phyloP scores from a whole-genome alignment of 192 early-diverging fungal genomes.

The Entomortierella parvispora region DNA sequence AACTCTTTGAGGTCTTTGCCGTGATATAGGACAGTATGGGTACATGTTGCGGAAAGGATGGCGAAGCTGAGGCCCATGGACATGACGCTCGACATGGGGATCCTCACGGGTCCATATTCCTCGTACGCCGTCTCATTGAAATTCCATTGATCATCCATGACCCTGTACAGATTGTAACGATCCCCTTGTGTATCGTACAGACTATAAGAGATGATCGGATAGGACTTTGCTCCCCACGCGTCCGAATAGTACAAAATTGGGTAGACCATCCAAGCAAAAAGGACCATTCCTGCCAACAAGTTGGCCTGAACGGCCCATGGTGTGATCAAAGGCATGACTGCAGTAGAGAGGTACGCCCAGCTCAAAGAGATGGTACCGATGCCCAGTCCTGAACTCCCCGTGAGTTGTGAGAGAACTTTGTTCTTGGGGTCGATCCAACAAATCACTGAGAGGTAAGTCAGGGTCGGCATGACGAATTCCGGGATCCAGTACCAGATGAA shows the following conservation, averaged over 20 bases:
- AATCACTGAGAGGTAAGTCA: conserved; percentile 55
- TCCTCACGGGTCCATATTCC: conserved; percentile 54
- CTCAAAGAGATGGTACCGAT: conserved; percentile 65
- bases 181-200: conserved; percentile 46
- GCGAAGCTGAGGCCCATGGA: conserved; percentile 63
- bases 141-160: conserved; percentile 30
- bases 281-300: conserved; percentile 56
- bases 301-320: conserved; percentile 58
- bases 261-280: conserved; percentile 59
- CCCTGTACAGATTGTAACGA: conserved; percentile 29
- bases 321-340: conserved; percentile 52
- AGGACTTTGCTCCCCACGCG: conserved; percentile 52
- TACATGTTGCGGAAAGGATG: no score
- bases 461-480: conserved; percentile 56
- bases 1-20: conserved; percentile 67
- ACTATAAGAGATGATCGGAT: conserved; percentile 43
- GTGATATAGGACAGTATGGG: no score
- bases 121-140: conserved; percentile 49
- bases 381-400: conserved; percentile 58
- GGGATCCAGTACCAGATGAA: conserved; percentile 71
- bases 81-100: conserved; percentile 54
- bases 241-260: conserved; percentile 60
- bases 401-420: conserved; percentile 50
- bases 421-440: conserved; percentile 61
- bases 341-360: conserved; percentile 62